Percentiles rank a stretch among this genome's conserved stretches.
These are phyloP conservation scores for Mytilinidion resinicola DNA, from an alignment of 495 filamentous ascomycete genomes.

Conservation along the genomic window DNA sequence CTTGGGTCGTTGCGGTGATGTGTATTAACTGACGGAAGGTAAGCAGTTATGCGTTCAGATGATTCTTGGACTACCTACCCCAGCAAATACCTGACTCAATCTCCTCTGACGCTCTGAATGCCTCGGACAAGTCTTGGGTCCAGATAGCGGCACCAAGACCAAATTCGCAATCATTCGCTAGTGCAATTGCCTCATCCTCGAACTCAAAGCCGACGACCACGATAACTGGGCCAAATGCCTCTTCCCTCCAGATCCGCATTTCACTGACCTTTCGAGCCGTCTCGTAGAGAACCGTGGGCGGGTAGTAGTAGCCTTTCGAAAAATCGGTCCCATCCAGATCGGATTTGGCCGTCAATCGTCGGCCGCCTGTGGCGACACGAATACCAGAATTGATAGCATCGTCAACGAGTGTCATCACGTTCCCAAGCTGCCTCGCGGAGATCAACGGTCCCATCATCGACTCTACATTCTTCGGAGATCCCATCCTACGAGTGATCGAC, in stretches of 20 bases:
- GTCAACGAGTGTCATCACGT: slow-evolving; percentile 23
- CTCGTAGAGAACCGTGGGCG: slow-evolving; percentile 44
- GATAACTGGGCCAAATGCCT: slow-evolving; percentile 53
- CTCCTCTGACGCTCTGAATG: slow-evolving; percentile 49
- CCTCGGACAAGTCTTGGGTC: slow-evolving; percentile 53
- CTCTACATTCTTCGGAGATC: slow-evolving; percentile 39
- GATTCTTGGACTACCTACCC: slow-evolving; percentile 20
- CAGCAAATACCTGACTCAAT: slow-evolving; percentile 57
- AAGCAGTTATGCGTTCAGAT: background rate
- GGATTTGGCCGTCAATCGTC: slow-evolving; percentile 31
- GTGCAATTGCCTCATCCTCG: slow-evolving; percentile 44
- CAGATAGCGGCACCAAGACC: slow-evolving; percentile 53
- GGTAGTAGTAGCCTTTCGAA: slow-evolving; percentile 43
- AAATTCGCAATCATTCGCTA: slow-evolving; percentile 45
- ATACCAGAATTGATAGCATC: slow-evolving; percentile 19
- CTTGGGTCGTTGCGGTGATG: slow-evolving; percentile 58
- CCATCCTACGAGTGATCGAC: slow-evolving; percentile 43
- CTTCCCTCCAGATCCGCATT: slow-evolving; percentile 47
- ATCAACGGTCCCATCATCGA: slow-evolving; percentile 32
- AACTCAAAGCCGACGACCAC: slow-evolving; percentile 45
- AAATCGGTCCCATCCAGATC: slow-evolving; percentile 22
- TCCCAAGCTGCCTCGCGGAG: slow-evolving; percentile 26
- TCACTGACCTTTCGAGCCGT: slow-evolving; percentile 40
- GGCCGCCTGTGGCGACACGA: slow-evolving; percentile 37
- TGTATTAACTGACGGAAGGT: slow-evolving; percentile 42